phyloP scores from a whole-genome alignment of 2,329 filamentous ascomycete species.

The Epichloe typhina region DNA sequence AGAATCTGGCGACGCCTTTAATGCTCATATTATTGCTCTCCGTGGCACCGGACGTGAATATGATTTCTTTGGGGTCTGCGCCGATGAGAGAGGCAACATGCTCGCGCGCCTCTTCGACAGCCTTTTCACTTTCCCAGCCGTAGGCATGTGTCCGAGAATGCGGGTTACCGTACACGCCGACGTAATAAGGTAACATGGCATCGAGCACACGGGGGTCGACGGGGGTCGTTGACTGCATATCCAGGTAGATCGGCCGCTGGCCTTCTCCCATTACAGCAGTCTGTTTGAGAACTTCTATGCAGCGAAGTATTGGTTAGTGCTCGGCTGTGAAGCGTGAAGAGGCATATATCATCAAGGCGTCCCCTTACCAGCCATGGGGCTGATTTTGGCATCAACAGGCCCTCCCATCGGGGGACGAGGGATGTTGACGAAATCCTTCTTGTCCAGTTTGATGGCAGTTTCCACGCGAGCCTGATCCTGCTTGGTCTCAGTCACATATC shows the following conservation, averaged over 20 bases:
- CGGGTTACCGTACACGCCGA: conserved; percentile 89
- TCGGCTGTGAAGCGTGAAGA: background rate
- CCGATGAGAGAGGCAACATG: conserved; percentile 81
- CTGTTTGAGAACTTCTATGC: conserved; percentile 67
- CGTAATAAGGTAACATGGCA: conserved; percentile 90
- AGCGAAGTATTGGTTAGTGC: background rate
- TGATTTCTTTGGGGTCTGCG: conserved; percentile 93
- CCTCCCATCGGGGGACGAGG: conserved; percentile 19
- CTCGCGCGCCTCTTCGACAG: conserved; percentile 72
- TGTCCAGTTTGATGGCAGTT: conserved; percentile 73
- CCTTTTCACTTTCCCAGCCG: conserved; percentile 95
- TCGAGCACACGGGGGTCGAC: conserved; percentile 90
- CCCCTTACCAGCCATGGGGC: conserved; percentile 50
- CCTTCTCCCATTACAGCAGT: conserved; percentile 89
- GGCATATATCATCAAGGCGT: background rate
- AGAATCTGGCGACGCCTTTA: conserved; percentile 94
- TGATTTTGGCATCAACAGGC: conserved; percentile 47
- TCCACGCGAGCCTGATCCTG: conserved; percentile 73
- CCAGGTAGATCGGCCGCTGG: conserved; percentile 86
- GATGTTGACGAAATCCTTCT: conserved; percentile 61
- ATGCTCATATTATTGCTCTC: conserved; percentile 99
- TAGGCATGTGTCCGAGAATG: conserved; percentile 97
- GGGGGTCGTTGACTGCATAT: conserved; percentile 96
- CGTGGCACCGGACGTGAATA: conserved; percentile 95
- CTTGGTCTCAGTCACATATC: conserved; percentile 77